phyloP scores from a whole-genome alignment of 352 stramenopile species.

The Pythium oligandrum region DNA sequence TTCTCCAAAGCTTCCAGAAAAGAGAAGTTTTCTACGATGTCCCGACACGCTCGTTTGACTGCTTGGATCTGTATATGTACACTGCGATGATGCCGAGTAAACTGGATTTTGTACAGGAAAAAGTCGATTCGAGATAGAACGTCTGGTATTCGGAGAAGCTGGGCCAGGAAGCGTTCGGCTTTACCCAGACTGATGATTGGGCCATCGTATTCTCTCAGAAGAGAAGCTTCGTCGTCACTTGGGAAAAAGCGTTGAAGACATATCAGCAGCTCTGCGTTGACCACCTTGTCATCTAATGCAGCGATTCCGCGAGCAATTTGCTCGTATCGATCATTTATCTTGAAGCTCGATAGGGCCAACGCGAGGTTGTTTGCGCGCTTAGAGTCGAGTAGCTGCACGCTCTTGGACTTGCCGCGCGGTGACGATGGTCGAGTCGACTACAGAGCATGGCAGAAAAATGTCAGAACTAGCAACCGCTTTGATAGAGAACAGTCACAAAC shows the following conservation, averaged over 20 bases:
- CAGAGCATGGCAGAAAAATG: conserved; percentile 16
- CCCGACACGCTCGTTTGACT: conserved; percentile 55
- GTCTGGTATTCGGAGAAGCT: conserved; percentile 51
- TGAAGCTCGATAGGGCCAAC: conserved; percentile 70
- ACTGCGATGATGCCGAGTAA: conserved; percentile 32
- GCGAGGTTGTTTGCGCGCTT: conserved; percentile 81
- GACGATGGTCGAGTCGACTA: conserved; percentile 54
- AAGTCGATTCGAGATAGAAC: conserved; percentile 65
- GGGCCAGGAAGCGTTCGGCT: conserved; percentile 66
- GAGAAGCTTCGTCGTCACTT: conserved; percentile 51
- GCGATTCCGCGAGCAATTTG: conserved; percentile 57
- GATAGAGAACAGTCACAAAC: conserved; percentile 15
- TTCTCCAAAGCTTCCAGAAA: conserved; percentile 48
- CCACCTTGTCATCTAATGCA: conserved; percentile 46
- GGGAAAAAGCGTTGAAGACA: conserved; percentile 79
- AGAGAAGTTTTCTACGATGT: conserved; percentile 67
- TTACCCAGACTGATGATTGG: conserved; percentile 48
- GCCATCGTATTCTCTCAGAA: conserved; percentile 38
- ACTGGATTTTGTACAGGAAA: conserved; percentile 78
- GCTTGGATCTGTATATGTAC: conserved; percentile 43
- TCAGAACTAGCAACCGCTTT: background rate
- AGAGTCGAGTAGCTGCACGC: conserved; percentile 68
- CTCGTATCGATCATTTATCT: conserved; percentile 64
- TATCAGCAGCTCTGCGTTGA: conserved; percentile 54
- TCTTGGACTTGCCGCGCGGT: conserved; percentile 65